These are phyloP conservation scores for Papiliotrema terrestris DNA, from an alignment of 1,284 basidiomycete genomes.

Conservation along the genomic window DNA sequence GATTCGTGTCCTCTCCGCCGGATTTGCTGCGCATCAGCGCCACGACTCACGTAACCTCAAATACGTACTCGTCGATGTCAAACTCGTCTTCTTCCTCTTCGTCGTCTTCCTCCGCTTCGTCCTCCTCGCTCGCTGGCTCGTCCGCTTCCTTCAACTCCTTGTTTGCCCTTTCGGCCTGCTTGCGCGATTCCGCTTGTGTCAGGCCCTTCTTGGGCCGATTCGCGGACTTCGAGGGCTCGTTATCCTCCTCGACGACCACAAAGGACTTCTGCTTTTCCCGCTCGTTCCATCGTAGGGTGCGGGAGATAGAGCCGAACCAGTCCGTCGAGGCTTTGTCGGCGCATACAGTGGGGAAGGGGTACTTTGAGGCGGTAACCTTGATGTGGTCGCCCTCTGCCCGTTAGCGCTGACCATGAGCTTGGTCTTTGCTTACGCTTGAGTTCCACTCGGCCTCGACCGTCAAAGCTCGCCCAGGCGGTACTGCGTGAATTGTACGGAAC, in stretches of 20 bases:
- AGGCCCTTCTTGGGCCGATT: constrained; percentile 19
- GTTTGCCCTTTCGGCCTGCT: constrained; percentile 53
- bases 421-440: constrained; percentile 73
- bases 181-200: constrained; percentile 12
- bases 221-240: constrained; percentile 39
- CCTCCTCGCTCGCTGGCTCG: constrained; percentile 55
- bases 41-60: constrained; percentile 49
- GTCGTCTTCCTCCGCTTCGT: constrained; percentile 54
- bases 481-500: constrained; percentile 97
- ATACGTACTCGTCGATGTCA: constrained; percentile 83
- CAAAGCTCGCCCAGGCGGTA: constrained; percentile 98
- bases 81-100: constrained; percentile 70
- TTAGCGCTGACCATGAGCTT: not conserved
- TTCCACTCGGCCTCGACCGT: constrained; percentile 94
- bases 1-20: constrained; percentile 28
- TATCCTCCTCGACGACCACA: constrained; percentile 88
- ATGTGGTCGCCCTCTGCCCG: constrained; percentile 93
- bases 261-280: constrained; percentile 95
- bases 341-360: constrained; percentile 98
- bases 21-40: constrained; percentile 19
- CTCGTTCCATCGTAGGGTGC: constrained; percentile 98
- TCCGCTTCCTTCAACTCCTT: constrained; percentile 50
- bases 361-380: constrained; percentile 95
- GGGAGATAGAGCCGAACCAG: constrained; percentile 95
- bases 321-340: constrained; percentile 95